A percentile compares a stretch with the other conserved stretches of the same genome.
These are phyloP conservation scores for Diplotaxis tenuifolia DNA, from an alignment of 345 rosid species.

Conservation along the genomic window DNA sequence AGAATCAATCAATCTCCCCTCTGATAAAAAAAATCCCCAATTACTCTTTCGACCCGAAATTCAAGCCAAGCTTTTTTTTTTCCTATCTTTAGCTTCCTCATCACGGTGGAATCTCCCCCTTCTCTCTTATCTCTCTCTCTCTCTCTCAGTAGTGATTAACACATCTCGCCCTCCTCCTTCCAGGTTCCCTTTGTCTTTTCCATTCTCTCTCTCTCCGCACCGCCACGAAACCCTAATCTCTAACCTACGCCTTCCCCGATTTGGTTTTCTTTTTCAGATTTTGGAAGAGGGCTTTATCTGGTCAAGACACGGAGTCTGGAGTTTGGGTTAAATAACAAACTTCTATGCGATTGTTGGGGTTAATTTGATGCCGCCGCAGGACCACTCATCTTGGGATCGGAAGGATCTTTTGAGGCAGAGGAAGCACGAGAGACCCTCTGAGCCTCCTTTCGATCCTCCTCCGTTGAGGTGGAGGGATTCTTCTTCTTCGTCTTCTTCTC, in stretches of 20 bases:
- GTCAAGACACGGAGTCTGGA: too few relatives aligned
- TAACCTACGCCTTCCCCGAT: conserved; percentile 1
- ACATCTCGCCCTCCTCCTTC: conserved; percentile 20
- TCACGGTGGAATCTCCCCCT: conserved; percentile 26
- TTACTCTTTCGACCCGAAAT: conserved; percentile 21
- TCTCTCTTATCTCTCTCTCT: too few relatives aligned
- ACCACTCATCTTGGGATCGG: conserved; percentile 91
- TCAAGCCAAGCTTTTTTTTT: conserved; percentile 15
- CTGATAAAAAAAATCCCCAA: conserved; percentile 5
- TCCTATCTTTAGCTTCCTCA: conserved; percentile 22
- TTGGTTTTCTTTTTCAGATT: conserved; percentile 6
- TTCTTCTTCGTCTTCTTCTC: conserved; percentile 41
- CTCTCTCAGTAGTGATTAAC: conserved; percentile 18
- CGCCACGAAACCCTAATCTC: conserved; percentile 26
- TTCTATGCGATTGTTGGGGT: conserved; percentile 45
- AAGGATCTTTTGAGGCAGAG: conserved; percentile 80
- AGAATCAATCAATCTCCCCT: conserved; percentile 13
- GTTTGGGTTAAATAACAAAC: neutral
- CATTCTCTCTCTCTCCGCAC: neutral
- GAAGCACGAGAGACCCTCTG: conserved; percentile 75
- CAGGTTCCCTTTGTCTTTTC: conserved; percentile 5
- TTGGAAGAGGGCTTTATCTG: neutral
- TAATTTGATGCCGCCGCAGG: conserved; percentile 94
- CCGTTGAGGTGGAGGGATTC: conserved; percentile 76
- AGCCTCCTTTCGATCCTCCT: conserved; percentile 48